These are phyloP conservation scores for Guadua angustifolia DNA, from an alignment of 176 grass and related monocot species.

Conservation along the genomic window DNA sequence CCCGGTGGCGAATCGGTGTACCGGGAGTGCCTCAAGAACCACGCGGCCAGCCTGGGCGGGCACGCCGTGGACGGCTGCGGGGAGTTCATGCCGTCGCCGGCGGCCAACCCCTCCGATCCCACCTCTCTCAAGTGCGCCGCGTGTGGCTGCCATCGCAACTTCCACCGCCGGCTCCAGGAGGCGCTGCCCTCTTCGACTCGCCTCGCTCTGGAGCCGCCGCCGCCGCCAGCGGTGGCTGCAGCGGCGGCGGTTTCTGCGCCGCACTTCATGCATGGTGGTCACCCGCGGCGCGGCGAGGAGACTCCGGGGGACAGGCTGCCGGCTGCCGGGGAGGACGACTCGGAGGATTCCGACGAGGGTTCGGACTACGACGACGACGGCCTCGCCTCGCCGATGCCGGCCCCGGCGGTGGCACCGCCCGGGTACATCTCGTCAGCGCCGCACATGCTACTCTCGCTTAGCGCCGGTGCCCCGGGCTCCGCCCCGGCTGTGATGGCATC, in stretches of 20 bases:
- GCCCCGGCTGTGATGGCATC: not conserved
- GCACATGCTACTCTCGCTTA: conserved; percentile 72
- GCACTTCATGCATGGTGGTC: not conserved
- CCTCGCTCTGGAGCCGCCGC: conserved; percentile 47
- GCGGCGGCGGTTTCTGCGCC: not conserved
- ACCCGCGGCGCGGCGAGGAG: not conserved
- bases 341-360: conserved; percentile 51
- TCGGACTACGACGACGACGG: conserved; percentile 48
- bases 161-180: conserved; percentile 68
- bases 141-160: conserved; percentile 90
- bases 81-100: conserved; percentile 82
- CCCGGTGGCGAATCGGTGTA: conserved; percentile 29
- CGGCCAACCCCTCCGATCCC: conserved; percentile 55
- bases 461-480: conserved; percentile 29
- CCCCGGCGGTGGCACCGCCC: not conserved
- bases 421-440: conserved; percentile 46
- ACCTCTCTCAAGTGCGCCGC: conserved; percentile 74
- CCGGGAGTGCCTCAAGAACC: conserved; percentile 89
- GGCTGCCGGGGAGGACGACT: conserved; percentile 20
- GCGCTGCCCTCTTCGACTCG: conserved; percentile 44
- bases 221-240: conserved; percentile 13
- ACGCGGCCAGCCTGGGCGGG: conserved; percentile 70
- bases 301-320: not conserved
- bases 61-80: conserved; percentile 87
- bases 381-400: conserved; percentile 34